Conservation (phyloP, 192 early-diverging fungal species). For the Coemansia sp. region DNA sequence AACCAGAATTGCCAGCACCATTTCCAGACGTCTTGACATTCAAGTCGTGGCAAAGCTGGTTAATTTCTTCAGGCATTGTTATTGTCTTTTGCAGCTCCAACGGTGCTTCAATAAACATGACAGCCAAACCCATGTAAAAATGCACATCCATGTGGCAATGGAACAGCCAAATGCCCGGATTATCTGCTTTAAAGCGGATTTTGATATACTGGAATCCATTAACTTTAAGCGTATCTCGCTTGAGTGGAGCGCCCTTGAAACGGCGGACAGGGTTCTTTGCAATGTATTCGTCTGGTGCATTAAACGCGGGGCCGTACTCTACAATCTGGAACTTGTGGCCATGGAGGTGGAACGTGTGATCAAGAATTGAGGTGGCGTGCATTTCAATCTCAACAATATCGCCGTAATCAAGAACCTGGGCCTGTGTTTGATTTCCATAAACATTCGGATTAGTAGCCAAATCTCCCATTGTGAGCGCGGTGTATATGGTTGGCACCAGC, state of each 20-base stretch:
- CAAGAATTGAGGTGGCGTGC: conserved; percentile 63
- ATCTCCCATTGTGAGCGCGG: conserved; percentile 14
- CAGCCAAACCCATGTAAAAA: conserved; percentile 68
- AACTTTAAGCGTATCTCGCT: conserved; percentile 71
- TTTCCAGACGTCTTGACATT: conserved; percentile 65
- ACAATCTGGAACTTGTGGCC: conserved; percentile 80
- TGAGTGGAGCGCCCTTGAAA: conserved; percentile 62
- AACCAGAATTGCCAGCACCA: conserved; percentile 69
- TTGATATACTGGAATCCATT: conserved; percentile 59
- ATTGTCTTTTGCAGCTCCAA: conserved; percentile 54
- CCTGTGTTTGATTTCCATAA: conserved; percentile 33
- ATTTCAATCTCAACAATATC: conserved; percentile 65
- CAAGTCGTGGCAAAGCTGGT: conserved; percentile 61
- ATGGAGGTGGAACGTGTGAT: conserved; percentile 78
- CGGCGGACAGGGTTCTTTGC: conserved; percentile 21
- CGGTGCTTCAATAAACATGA: conserved; percentile 70
- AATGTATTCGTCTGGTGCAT: not conserved
- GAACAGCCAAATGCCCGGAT: conserved; percentile 80
- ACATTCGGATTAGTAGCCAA: conserved; percentile 10
- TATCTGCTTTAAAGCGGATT: conserved; percentile 73
- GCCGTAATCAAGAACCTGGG: conserved; percentile 63
- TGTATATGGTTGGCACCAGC: conserved; percentile 15
- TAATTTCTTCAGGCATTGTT: conserved; percentile 54
- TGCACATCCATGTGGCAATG: conserved; percentile 72
- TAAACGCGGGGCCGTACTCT: conserved; percentile 44